Evolutionary conservation across 305 asterid genomes (phyloP).

Genomic region (Rubia tinctorum): DNA sequence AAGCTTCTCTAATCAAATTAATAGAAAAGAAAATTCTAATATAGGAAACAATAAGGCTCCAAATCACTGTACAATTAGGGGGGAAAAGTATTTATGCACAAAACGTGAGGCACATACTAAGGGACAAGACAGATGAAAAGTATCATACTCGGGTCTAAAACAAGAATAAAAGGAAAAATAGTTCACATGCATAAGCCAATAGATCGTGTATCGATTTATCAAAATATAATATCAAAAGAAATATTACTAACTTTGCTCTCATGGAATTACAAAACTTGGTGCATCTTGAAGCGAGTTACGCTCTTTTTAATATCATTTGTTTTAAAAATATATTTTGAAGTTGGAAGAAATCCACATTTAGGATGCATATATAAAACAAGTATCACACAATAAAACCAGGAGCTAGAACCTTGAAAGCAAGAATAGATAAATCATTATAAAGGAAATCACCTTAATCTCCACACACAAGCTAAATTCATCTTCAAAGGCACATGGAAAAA

Average conservation of each 20-base stretch:
- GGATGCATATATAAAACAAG: conserved; percentile 56
- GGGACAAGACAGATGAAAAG: neutral
- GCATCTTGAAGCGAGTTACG: conserved; percentile 74
- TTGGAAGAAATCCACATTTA: conserved; percentile 85
- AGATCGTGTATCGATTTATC: conserved; percentile 13
- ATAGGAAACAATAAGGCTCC: neutral
- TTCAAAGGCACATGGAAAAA: conserved; percentile 41
- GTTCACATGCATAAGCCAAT: neutral
- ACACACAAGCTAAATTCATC: conserved; percentile 57
- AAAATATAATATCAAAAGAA: conserved; percentile 16
- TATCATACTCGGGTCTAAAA: neutral
- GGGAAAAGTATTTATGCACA: neutral
- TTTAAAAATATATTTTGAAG: conserved; percentile 65
- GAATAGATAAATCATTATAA: conserved; percentile 10
- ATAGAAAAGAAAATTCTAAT: neutral
- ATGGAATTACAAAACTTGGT: conserved; percentile 67
- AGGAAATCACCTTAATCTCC: conserved; percentile 80
- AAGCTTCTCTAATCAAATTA: neutral
- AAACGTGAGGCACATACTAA: neutral
- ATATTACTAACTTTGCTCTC: conserved; percentile 57
- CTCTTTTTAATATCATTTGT: conserved; percentile 64
- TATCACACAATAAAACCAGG: conserved; percentile 14
- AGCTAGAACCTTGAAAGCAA: conserved; percentile 12
- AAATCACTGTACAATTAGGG: neutral
- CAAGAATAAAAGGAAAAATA: neutral